Evolutionary conservation across 2,329 filamentous ascomycete genomes (phyloP), one percentile per base, ranked within the genome.

Genomic region (Curvularia sp.): DNA sequence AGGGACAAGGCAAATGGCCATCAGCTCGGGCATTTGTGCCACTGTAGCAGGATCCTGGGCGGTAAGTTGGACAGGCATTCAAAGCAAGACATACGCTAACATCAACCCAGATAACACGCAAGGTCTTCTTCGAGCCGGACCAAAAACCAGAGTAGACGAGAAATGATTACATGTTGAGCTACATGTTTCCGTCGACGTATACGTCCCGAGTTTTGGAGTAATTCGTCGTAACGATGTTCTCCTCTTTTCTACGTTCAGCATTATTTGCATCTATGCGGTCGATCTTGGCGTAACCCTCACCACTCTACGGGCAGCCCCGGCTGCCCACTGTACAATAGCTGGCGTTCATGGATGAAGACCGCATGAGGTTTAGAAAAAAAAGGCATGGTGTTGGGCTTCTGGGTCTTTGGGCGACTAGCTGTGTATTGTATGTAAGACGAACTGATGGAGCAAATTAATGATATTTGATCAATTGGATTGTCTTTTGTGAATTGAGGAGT

Each of bases 1-100:
- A 72, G 95, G 95, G 5, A 64, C 95, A 61, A 86, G 91, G 78
- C 93, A 93, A 32, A 98, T 98, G 93, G 84, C 95, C 82, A 95
- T 98, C 72, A 97, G 93, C 34, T 91, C 93, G 63, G 92, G 89
- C 69, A 89, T 99, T 66, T 93, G 98, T 58, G 95, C 89, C 52
- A 87, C 88, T 41, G 84, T 95, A 63, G 96, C 95, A 54, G 93
- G 91, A 65, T 85, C 82, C 59, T 99, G 96, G 95, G 89, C 93
- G 74, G 94, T 99, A 68, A 56, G 72, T 66, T 47, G 3, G 5
- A 42, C 18, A 41, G 1, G 1, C 4, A 30, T 6, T 12, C 28
- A 10, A 30, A 12, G 18, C 18, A 49, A 9, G 12, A 25, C 9
- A 34, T 23, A 15, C 13, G 18, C 48, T 51, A 23, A 30, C 39